Evolutionary conservation across 169 alveolate genomes (phyloP), one percentile per base, ranked within the genome.

Genomic region (Cystoisospora suis): DNA sequence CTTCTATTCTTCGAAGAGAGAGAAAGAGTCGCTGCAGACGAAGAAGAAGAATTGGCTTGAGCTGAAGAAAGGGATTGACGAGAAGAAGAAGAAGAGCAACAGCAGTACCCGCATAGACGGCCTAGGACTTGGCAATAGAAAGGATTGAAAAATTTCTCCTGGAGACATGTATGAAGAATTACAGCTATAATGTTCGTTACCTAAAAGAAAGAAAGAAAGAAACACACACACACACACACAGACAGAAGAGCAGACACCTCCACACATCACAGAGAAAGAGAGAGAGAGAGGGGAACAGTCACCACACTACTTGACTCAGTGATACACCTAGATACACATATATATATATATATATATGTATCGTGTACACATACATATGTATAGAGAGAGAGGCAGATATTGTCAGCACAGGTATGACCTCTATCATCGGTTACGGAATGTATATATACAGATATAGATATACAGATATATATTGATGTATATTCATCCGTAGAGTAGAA

Each of bases 91-190:
- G 77, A 12, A 15, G 32, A 81, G 45, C 92, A 89, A 61, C 65
- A 77, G 47, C 92, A 89, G 27, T 53, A 56, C 69, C 89, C 90
- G 44, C 93, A 89, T 12, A 80, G 87, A 56, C 90, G 90, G n/a
- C 86, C 77, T 23, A 89, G 86, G 29, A 89, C 87, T 15, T 61
- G 7, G 32, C 87, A 86, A 86, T 89, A 89, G 58, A 89, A 89
- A 40, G 49, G 93, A 65, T 89, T 89, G 47, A 80, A 89, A 53
- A 38, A 27, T 40, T 80, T 58, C 36, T 89, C 90, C 61, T 89
- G 93, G 47, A 89, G 47, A 34, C 89, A 80, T 59, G 77, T 46
- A 27, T 89, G 93, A 75, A 89, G 86, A 61, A 79, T 86, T n/a
- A 89, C 93, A 38, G 93, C 93, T 56, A 89, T 90, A 3, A 69